Percentiles rank a stretch among this genome's conserved stretches.
Conservation (phyloP, 2,329 filamentous ascomycete genomes). For the Pyrenophora seminiperda region DNA sequence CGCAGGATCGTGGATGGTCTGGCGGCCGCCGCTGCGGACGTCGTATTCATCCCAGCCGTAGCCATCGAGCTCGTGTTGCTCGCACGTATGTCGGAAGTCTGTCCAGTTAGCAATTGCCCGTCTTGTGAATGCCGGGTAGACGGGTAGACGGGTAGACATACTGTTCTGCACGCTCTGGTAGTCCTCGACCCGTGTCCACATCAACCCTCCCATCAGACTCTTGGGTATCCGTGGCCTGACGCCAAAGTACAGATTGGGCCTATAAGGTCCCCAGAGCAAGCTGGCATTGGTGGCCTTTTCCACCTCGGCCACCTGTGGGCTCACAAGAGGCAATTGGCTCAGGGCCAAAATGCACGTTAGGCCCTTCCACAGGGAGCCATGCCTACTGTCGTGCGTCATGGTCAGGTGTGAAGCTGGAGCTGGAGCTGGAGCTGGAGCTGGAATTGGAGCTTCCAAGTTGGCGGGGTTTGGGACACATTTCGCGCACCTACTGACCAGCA, state of each 20-base stretch:
- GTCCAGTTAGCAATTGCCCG: constrained; percentile 21
- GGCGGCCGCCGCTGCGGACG: constrained; percentile 80
- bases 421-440: background rate
- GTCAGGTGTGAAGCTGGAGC: constrained; percentile 25
- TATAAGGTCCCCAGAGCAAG: constrained; percentile 94
- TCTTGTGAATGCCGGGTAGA: background rate
- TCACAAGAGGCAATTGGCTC: constrained; percentile 28
- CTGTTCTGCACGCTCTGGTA: constrained; percentile 76
- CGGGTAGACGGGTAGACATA: constrained; percentile 53
- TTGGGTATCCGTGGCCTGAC: constrained; percentile 80
- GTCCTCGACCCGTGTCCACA: constrained; percentile 87
- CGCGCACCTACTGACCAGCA: constrained; percentile 2
- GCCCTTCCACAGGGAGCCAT: constrained; percentile 26
- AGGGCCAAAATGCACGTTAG: constrained; percentile 29
- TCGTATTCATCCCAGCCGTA: constrained; percentile 99
- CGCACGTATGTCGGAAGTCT: constrained; percentile 93
- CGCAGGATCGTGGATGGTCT: constrained; percentile 86
- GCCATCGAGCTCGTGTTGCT: constrained; percentile 92
- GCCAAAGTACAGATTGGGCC: constrained; percentile 93
- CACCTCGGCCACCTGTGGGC: constrained; percentile 45
- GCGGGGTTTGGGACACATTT: constrained; percentile 36
- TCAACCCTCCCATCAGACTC: constrained; percentile 78
- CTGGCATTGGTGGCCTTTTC: constrained; percentile 72
- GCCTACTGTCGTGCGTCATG: constrained; percentile 35
- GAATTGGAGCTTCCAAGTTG: constrained; percentile 1